A percentile compares a stretch with the other conserved stretches of the same genome.
These are phyloP conservation scores for Suillus subluteus DNA, from an alignment of 768 basidiomycete genomes.

Conservation along the genomic window DNA sequence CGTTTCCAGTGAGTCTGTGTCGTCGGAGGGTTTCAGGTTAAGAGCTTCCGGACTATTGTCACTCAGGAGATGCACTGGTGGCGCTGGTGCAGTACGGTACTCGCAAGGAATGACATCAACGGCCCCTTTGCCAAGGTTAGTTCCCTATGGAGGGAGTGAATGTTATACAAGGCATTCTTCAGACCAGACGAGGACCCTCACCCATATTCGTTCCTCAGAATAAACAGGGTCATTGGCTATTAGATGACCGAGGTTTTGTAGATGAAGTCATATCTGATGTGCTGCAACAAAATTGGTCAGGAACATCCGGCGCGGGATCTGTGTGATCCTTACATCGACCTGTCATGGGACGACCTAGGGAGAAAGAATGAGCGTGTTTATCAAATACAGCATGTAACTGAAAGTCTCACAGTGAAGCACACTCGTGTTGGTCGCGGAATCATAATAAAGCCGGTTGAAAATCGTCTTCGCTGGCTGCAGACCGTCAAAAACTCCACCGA, in stretches of 20 bases:
- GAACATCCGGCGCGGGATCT: not conserved
- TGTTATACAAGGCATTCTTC: not conserved
- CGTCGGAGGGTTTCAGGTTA: not conserved
- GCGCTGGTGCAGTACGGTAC: slow-evolving; percentile 64
- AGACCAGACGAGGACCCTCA: slow-evolving; percentile 29
- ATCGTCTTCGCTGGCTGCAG: slow-evolving; percentile 83
- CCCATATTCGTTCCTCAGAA: slow-evolving; percentile 79
- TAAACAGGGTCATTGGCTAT: slow-evolving; percentile 97
- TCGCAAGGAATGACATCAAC: slow-evolving; percentile 75
- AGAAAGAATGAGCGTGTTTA: slow-evolving; percentile 9
- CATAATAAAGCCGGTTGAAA: slow-evolving; percentile 83
- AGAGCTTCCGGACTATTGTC: slow-evolving; percentile 54
- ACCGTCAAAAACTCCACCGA: not conserved
- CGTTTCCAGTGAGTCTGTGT: not conserved
- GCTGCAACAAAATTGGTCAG: slow-evolving; percentile 49
- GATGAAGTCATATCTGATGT: slow-evolving; percentile 96
- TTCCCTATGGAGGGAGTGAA: slow-evolving; percentile 51
- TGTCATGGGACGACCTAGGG: slow-evolving; percentile 80
- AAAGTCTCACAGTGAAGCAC: slow-evolving; percentile 75
- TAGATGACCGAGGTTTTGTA: slow-evolving; percentile 91
- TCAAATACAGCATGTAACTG: not conserved
- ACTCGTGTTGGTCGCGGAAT: slow-evolving; percentile 77
- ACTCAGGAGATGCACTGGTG: slow-evolving; percentile 41
- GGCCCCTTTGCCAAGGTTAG: slow-evolving; percentile 74
- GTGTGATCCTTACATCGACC: slow-evolving; percentile 74